Evolutionary conservation across 441 rosid genomes (phyloP).

Genomic region (Populus tomentosa): DNA sequence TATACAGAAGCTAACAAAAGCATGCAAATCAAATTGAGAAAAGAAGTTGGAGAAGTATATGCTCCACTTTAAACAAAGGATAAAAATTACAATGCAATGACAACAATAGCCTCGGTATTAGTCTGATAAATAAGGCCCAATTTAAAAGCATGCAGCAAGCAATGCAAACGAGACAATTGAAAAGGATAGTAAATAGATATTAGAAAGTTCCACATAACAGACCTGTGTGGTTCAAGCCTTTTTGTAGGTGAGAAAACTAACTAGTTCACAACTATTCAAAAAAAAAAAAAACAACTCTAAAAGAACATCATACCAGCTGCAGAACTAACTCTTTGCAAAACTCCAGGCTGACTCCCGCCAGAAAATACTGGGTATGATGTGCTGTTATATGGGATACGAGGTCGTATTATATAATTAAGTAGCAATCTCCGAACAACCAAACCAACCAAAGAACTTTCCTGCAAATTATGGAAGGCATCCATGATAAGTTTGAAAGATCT

Average conservation of each 20-base stretch:
- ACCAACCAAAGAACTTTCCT: slow-evolving; percentile 76
- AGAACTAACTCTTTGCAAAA: slow-evolving; percentile 90
- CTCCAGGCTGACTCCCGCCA: slow-evolving; percentile 65
- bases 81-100: not conserved
- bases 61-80: slow-evolving; percentile 1
- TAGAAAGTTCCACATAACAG: not conserved
- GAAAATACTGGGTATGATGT: slow-evolving; percentile 51
- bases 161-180: not conserved
- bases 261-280: slow-evolving; percentile 6
- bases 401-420: slow-evolving; percentile 65
- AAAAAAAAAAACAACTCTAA: slow-evolving; percentile 5
- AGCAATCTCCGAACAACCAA: slow-evolving; percentile 66
- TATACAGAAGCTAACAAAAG: not conserved
- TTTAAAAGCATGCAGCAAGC: not conserved
- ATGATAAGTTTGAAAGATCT: slow-evolving; percentile 5
- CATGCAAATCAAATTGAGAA: not conserved
- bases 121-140: not conserved
- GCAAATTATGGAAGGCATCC: slow-evolving; percentile 21
- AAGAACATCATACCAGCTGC: slow-evolving; percentile 70
- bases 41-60: not conserved
- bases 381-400: slow-evolving; percentile 39
- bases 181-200: not conserved
- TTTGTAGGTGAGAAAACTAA: not conserved
- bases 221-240: not conserved
- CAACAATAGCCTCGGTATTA: not conserved